Evolutionary conservation across 495 filamentous ascomycete genomes (phyloP).

Genomic region (Penicillium paxilli): DNA sequence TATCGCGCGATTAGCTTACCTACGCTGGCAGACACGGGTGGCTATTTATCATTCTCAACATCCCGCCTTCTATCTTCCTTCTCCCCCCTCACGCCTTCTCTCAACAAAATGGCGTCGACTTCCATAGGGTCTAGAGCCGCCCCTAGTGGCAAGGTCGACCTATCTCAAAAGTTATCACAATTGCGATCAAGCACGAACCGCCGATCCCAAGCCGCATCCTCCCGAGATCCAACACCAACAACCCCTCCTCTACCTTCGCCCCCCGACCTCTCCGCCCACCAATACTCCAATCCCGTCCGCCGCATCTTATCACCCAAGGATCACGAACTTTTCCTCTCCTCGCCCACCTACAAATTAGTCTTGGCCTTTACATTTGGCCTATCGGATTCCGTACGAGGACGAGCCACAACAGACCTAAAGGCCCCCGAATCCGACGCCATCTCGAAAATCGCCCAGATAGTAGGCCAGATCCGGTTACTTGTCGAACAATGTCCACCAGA

Average conservation of each 20-base stretch:
- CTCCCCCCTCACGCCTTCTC: slow-evolving; percentile 4
- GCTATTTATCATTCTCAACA: background rate
- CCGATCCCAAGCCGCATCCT: slow-evolving; percentile 50
- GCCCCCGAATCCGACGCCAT: slow-evolving; percentile 58
- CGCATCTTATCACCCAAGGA: slow-evolving; percentile 80
- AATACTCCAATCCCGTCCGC: slow-evolving; percentile 65
- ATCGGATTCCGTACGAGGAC: slow-evolving; percentile 77
- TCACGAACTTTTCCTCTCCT: slow-evolving; percentile 77
- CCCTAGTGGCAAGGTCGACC: slow-evolving; percentile 50
- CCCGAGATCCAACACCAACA: slow-evolving; percentile 65
- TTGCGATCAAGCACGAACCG: slow-evolving; percentile 59
- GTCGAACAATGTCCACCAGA: slow-evolving; percentile 70
- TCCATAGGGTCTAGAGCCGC: slow-evolving; percentile 1
- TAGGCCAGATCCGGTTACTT: slow-evolving; percentile 64
- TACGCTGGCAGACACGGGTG: too few relatives aligned
- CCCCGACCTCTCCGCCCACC: slow-evolving; percentile 60
- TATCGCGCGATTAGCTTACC: too few relatives aligned
- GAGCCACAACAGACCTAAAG: slow-evolving; percentile 65
- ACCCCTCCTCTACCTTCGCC: slow-evolving; percentile 72
- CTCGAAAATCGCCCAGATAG: slow-evolving; percentile 63
- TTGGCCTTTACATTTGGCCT: slow-evolving; percentile 83
- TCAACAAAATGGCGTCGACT: slow-evolving; percentile 29
- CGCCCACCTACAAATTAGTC: slow-evolving; percentile 75
- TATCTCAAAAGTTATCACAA: slow-evolving; percentile 65
- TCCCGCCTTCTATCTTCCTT: background rate